A percentile compares a stretch with the other conserved stretches of the same genome.
phyloP scores from a whole-genome alignment of 2,329 filamentous ascomycete genomes.

The Calonectria leucothoes region DNA sequence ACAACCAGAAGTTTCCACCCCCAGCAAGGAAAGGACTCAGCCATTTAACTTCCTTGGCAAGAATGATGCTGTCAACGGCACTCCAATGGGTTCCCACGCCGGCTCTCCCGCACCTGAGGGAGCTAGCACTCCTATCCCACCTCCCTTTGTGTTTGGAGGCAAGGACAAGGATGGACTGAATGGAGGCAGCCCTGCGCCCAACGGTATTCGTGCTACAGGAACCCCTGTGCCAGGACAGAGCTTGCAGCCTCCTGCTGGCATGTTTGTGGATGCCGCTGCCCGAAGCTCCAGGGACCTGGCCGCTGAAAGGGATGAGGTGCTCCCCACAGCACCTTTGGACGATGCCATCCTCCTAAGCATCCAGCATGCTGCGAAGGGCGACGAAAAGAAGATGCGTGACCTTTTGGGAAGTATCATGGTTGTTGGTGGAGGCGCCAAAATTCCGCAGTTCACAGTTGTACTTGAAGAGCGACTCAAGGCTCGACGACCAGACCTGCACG shows the following conservation, averaged over 20 bases:
- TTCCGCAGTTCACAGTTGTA: conserved; percentile 81
- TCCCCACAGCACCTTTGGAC: conserved; percentile 87
- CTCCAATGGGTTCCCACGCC: conserved; percentile 86
- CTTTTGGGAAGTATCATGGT: conserved; percentile 92
- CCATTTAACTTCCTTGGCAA: conserved; percentile 75
- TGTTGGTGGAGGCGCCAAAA: conserved; percentile 85
- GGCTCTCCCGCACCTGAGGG: conserved; percentile 89
- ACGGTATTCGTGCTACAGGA: conserved; percentile 61
- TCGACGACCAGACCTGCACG: conserved; percentile 69
- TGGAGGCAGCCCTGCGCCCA: conserved; percentile 65
- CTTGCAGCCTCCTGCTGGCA: conserved; percentile 54
- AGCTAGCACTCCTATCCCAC: conserved; percentile 72
- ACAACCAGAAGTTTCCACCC: conserved; percentile 65
- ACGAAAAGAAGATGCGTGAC: conserved; percentile 93
- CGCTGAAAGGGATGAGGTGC: conserved; percentile 79
- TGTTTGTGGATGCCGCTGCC: conserved; percentile 63
- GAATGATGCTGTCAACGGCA: conserved; percentile 78
- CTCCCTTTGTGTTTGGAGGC: conserved; percentile 66
- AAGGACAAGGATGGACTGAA: conserved; percentile 56
- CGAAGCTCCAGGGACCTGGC: conserved; percentile 67
- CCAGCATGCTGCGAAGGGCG: conserved; percentile 84
- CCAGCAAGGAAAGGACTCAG: conserved; percentile 72
- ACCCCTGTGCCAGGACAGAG: conserved; percentile 53
- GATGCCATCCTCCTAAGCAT: conserved; percentile 91
- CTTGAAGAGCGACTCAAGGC: conserved; percentile 85